These are phyloP conservation scores for Rhizophagus clarus DNA, from an alignment of 192 early-diverging fungal species.

Conservation along the genomic window DNA sequence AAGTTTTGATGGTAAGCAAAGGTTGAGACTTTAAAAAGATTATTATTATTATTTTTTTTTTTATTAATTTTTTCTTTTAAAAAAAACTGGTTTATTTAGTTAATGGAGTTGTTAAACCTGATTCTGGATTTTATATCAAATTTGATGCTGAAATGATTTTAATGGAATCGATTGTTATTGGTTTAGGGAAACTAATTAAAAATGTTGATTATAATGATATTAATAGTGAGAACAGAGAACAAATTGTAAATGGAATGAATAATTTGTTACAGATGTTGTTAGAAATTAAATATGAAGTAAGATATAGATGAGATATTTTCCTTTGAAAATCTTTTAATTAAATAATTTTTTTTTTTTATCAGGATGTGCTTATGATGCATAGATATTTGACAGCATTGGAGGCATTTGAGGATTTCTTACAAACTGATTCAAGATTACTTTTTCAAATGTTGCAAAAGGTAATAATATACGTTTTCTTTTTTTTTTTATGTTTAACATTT, in stretches of 20 bases:
- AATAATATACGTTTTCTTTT: not conserved
- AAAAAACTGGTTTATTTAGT: not conserved
- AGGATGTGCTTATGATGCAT: not conserved
- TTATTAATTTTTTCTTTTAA: not conserved
- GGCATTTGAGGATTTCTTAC: not conserved
- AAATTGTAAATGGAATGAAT: constrained; percentile 7
- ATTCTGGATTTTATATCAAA: not conserved
- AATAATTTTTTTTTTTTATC: not conserved
- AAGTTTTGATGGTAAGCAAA: constrained; percentile 4
- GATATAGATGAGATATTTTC: not conserved
- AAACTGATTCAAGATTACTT: not conserved
- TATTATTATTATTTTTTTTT: not conserved
- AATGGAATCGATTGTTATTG: constrained; percentile 10
- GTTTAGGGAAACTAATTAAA: constrained; percentile 6
- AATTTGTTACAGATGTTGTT: constrained; percentile 10
- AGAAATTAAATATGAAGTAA: not conserved
- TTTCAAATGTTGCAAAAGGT: constrained; percentile 22
- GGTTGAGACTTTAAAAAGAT: too few species aligned
- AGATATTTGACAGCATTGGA: not conserved
- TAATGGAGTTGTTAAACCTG: not conserved
- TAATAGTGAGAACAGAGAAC: not conserved
- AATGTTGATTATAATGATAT: not conserved
- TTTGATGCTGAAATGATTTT: constrained; percentile 22
- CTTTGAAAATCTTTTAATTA: not conserved
- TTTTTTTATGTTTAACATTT: not conserved